Base-by-base conservation (phyloP, 441 rosid species). In the Kokia cookei region DNA sequence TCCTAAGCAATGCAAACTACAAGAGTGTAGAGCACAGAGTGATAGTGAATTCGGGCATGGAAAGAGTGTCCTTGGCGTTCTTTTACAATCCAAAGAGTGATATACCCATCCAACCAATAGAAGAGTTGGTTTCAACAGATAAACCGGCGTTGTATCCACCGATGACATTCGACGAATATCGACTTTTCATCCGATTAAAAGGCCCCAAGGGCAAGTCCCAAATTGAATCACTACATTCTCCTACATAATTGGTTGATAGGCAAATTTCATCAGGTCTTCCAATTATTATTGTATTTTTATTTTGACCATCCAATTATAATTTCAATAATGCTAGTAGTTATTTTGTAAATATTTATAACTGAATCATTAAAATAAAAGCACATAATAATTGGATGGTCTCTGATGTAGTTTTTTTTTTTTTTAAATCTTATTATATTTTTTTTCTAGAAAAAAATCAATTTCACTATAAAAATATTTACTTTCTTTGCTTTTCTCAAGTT, bases 1-100 rank as follows among this genome's bases (percentile, higher is more conserved):
- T 93, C 45, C 77, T 93, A 58, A 93, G 97, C 89, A 93, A 92
- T 76, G 89, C 89, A 59, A 80, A 62, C 14, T 93, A 89, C 85
- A 93, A 81, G 81, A 93, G 98, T 45, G 96, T 93, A 79, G 98
- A 93, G 83, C 98, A 93, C 58, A 75, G 96, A 77, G 98, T 92
- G 79, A 83, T 87, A 2, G 98, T 90, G 40, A 92, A 94, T 75
- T 86, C 94, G 7, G 72, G 59, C 0, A 42, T 82, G 29, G 97
- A 93, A 65, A 77, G 98, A 13, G 75, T 93, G 0, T 93, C 98
- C 0, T 84, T 94, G n/a, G 98, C 96, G 15, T 92, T 92, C 80
- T 94, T 94, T 77, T 92, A 92, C 87, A 94, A 94, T 77, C 98
- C 98, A 8, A 92, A 86, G 77, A 85, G 93, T 43, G 96, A 92